Conservation (phyloP, 2,329 filamentous ascomycete species). For the Furcasterigmium sp. region DNA sequence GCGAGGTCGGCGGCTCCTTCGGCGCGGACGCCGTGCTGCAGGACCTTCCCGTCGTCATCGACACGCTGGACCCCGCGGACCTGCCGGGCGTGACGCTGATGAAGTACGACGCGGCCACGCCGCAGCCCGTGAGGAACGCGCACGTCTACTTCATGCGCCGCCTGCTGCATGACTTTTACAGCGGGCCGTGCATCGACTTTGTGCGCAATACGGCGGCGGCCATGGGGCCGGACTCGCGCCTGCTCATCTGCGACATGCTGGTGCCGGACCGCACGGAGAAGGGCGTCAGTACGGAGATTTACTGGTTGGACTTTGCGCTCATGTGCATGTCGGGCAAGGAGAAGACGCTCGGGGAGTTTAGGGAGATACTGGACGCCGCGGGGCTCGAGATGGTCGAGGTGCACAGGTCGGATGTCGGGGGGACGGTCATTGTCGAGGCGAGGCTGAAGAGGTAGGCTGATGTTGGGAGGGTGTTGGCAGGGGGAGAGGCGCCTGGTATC, state of each 20-base stretch:
- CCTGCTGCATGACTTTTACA: constrained; percentile 26
- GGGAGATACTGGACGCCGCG: constrained; percentile 19
- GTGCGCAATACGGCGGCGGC: constrained; percentile 19
- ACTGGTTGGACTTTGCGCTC: constrained; percentile 21
- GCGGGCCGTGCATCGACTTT: constrained; percentile 19
- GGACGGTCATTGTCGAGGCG: not conserved
- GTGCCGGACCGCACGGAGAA: constrained; percentile 21
- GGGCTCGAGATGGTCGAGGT: constrained; percentile 20
- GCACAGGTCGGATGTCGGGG: not conserved
- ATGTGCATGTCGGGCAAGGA: constrained; percentile 29
- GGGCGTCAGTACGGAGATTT: constrained; percentile 21
- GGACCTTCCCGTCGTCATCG: constrained; percentile 26
- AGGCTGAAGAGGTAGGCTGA: not conserved
- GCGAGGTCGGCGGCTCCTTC: constrained; percentile 16
- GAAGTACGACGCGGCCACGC: constrained; percentile 22
- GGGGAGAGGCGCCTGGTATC: no score
- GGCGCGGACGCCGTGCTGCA: constrained; percentile 23
- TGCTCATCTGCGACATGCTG: constrained; percentile 26
- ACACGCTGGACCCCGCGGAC: constrained; percentile 16
- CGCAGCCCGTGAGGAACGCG: constrained; percentile 25
- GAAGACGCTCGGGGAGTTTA: constrained; percentile 20
- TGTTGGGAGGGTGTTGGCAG: not conserved
- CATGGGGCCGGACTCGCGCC: constrained; percentile 20
- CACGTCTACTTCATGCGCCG: constrained; percentile 28
- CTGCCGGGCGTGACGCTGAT: constrained; percentile 12